A percentile compares a stretch with the other conserved stretches of the same genome.
These are phyloP conservation scores for Phytopythium vexans DNA, from an alignment of 352 stramenopile genomes.

Conservation along the genomic window DNA sequence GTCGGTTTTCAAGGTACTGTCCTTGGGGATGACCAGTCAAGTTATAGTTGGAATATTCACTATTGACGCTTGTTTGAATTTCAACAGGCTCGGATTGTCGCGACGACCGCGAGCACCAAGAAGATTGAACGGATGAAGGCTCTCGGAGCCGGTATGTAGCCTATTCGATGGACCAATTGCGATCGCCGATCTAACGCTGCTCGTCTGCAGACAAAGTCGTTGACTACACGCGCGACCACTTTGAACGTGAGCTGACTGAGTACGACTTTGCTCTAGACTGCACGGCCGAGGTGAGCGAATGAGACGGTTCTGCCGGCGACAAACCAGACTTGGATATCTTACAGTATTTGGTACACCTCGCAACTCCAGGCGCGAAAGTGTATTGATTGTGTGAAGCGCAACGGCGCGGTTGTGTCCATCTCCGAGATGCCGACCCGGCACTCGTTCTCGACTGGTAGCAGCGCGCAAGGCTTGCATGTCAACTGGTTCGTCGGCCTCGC, in stretches of 20 bases:
- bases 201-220: constrained; percentile 57
- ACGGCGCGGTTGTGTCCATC: constrained; percentile 59
- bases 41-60: no score
- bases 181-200: neutral
- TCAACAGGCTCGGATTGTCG: constrained; percentile 57
- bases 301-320: no score
- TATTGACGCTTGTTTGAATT: no score
- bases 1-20: constrained; percentile 60
- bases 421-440: constrained; percentile 44
- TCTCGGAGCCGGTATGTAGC: constrained; percentile 47
- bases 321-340: no score
- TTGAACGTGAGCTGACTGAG: constrained; percentile 62
- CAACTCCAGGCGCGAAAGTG: constrained; percentile 52
- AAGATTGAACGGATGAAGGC: constrained; percentile 64
- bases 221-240: constrained; percentile 62
- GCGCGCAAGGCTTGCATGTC: constrained; percentile 31
- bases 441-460: constrained; percentile 24
- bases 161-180: no score
- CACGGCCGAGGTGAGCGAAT: constrained; percentile 76
- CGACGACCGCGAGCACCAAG: constrained; percentile 61
- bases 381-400: constrained; percentile 56
- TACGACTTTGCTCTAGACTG: constrained; percentile 80
- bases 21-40: no score
- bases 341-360: no score
- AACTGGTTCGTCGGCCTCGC: constrained; percentile 45